A percentile compares a stretch with the other conserved stretches of the same genome.
These are phyloP conservation scores for Carpinus fangiana DNA, from an alignment of 306 rosid species.

Conservation along the genomic window DNA sequence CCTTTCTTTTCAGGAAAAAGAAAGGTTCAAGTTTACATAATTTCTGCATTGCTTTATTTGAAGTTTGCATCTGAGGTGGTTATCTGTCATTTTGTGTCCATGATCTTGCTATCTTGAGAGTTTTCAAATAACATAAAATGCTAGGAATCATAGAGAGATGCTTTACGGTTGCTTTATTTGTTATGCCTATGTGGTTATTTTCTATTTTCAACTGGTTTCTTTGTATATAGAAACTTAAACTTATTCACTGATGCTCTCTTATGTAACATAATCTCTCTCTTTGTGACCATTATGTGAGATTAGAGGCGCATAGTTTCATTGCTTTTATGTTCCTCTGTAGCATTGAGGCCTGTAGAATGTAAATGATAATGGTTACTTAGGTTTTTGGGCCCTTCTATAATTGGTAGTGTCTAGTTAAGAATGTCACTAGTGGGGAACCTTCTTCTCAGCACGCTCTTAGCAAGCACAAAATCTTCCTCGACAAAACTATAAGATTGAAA, in stretches of 20 bases:
- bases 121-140: conserved; percentile 8
- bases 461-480: no score
- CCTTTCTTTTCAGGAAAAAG: not conserved
- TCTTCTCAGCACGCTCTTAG: no score
- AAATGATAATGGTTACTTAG: no score
- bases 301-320: not conserved
- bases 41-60: not conserved
- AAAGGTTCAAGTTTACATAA: no score
- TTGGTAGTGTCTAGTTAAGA: no score
- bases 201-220: not conserved
- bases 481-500: no score
- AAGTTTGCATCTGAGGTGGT: not conserved
- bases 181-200: not conserved
- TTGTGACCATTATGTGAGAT: not conserved
- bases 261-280: not conserved
- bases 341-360: not conserved
- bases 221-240: not conserved
- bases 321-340: not conserved
- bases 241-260: not conserved
- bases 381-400: no score
- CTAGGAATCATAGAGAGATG: conserved; percentile 23
- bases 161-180: not conserved
- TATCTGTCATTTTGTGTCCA: conserved; percentile 2
- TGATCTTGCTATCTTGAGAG: not conserved
- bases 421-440: no score